Conservation (phyloP, 768 basidiomycete species). For the Russula ochroleuca region DNA sequence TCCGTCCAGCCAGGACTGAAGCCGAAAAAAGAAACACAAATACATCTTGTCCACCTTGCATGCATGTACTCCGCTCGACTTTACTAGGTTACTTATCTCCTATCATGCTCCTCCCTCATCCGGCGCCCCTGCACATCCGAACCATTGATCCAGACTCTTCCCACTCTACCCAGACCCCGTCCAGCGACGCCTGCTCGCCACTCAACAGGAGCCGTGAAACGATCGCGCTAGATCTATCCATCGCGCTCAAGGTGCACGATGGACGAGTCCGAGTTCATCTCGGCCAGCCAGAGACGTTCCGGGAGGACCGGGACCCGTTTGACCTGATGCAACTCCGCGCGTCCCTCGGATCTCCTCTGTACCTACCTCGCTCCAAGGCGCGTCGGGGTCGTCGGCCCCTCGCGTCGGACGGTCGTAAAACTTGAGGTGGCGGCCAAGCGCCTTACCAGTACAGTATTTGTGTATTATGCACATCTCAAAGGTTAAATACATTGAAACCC, state of each 20-base stretch:
- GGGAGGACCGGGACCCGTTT: constrained; percentile 72
- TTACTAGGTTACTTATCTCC: constrained; percentile 72
- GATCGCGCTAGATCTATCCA: too few species aligned
- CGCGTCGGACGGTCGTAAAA: constrained; percentile 22
- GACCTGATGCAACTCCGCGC: constrained; percentile 76
- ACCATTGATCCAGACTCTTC: too few species aligned
- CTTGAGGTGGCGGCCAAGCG: constrained; percentile 30
- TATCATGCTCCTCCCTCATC: constrained; percentile 60
- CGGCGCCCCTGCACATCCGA: constrained; percentile 69
- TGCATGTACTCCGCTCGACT: constrained; percentile 77
- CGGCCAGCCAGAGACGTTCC: constrained; percentile 69
- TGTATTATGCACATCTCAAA: too few species aligned
- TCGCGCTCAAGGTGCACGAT: constrained; percentile 72
- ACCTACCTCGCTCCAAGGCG: constrained; percentile 35
- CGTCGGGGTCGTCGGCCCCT: constrained; percentile 17
- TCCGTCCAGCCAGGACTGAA: too few species aligned
- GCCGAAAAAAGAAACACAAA: not conserved
- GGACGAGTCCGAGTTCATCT: constrained; percentile 73
- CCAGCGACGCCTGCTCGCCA: constrained; percentile 25
- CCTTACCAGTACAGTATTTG: constrained; percentile 21
- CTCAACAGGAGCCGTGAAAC: too few species aligned
- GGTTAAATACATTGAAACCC: too few species aligned
- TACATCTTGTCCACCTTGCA: constrained; percentile 49
- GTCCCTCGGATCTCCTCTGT: constrained; percentile 65
- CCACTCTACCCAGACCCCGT: constrained; percentile 29